These are phyloP conservation scores for Sporothrix globosa DNA, from an alignment of 2,329 filamentous ascomycete species.

Conservation along the genomic window DNA sequence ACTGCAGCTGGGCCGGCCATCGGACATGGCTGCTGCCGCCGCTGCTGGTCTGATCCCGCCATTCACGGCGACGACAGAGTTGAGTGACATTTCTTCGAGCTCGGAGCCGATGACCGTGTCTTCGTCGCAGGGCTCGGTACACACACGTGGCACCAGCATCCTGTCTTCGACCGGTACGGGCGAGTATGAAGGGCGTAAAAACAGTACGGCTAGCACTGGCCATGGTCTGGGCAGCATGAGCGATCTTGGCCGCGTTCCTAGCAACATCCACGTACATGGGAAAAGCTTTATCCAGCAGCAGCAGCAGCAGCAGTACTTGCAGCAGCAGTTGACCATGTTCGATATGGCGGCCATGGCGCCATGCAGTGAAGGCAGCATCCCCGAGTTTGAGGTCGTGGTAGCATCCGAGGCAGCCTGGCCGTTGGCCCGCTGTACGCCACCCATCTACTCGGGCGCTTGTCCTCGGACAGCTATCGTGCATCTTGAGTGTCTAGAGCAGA, in stretches of 20 bases:
- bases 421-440: conserved; percentile 55
- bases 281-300: conserved; percentile 11
- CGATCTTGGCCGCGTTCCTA: neutral
- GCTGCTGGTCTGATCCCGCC: conserved; percentile 40
- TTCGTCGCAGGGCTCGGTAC: conserved; percentile 50
- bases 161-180: conserved; percentile 43
- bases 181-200: conserved; percentile 40
- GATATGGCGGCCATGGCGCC: conserved; percentile 40
- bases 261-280: neutral
- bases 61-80: conserved; percentile 43
- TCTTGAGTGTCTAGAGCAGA: conserved; percentile 55
- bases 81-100: conserved; percentile 49
- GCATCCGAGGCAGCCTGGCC: conserved; percentile 56
- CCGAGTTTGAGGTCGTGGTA: conserved; percentile 53
- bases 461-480: conserved; percentile 57
- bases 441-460: conserved; percentile 50
- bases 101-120: conserved; percentile 49
- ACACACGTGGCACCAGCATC: conserved; percentile 54
- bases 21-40: conserved; percentile 40
- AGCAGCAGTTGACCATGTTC: conserved; percentile 31
- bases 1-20: conserved; percentile 42
- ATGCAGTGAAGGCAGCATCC: conserved; percentile 42
- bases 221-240: neutral
- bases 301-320: neutral
- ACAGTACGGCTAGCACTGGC: neutral